Percentiles rank a stretch among this genome's conserved stretches.
These are phyloP conservation scores for Solanum sitiens DNA, from an alignment of 257 asterid species.

Conservation along the genomic window DNA sequence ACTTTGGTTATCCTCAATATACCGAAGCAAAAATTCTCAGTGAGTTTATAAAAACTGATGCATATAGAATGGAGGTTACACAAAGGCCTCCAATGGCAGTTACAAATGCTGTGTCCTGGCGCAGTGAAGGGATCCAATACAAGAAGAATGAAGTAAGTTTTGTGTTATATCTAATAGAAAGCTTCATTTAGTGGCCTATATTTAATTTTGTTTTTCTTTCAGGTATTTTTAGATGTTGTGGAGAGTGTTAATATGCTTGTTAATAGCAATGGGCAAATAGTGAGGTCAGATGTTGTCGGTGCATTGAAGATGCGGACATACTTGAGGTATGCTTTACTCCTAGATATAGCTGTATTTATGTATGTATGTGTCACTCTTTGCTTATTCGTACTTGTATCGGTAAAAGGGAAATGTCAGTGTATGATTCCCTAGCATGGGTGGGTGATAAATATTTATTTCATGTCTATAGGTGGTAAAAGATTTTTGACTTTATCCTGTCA, in stretches of 20 bases:
- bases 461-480: not conserved
- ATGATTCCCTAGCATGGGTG: not conserved
- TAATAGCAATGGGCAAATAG: constrained; percentile 94
- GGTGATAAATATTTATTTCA: not conserved
- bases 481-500: not conserved
- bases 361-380: not conserved
- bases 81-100: constrained; percentile 99
- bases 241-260: constrained; percentile 98
- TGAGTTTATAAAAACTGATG: constrained; percentile 98
- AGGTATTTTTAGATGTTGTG: constrained; percentile 99
- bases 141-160: constrained; percentile 84
- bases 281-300: constrained; percentile 95
- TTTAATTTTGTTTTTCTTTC: constrained; percentile 18
- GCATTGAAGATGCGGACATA: constrained; percentile 97
- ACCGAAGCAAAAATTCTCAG: constrained; percentile 99
- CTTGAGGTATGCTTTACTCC: constrained; percentile 58
- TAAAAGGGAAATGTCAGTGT: not conserved
- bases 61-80: constrained; percentile 94
- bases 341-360: not conserved
- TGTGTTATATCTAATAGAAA: not conserved
- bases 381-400: not conserved
- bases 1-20: constrained; percentile 96
- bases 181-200: not conserved
- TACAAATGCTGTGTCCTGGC: constrained; percentile 99
- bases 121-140: constrained; percentile 96